Base-by-base conservation (phyloP, 192 early-diverging fungal species). In the Podochytrium sp. region DNA sequence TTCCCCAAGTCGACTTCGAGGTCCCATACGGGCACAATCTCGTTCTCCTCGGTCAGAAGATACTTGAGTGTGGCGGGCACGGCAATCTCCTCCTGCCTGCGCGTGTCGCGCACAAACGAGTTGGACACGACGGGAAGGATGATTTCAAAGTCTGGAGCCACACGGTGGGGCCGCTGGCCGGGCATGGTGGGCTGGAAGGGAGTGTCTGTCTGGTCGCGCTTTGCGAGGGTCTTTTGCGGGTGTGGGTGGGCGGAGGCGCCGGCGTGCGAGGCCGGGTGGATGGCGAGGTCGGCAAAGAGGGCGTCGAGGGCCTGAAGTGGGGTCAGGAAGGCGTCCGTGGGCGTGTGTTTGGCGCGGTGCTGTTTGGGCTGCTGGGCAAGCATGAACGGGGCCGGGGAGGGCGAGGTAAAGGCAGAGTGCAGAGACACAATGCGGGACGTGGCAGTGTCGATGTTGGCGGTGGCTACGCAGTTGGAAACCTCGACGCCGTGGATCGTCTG, bases 391-490 rank as follows among this genome's bases (percentile, higher is more conserved):
- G 25, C 12, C 1, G n/a, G 12, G 37, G 7, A 18, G 10, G 61
- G 10, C 32, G 16, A 16, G 61, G 61, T 41, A 61, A 97, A 95
- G 4, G 92, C 89, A 51, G 90, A 83, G 42, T 91, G 90, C 69
- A 88, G 91, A 38, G 91, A 92, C 23, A 95, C 83, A 52, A 97
- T 77, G 29, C 78, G 68, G 37, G 92, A 91, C 33, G 83, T 49
- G 7, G 63, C 25, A 39, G 18, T 12, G 57, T 90, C 89, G 47
- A 96, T 78, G 72, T 98, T 95, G 78, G 94, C 79, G 73, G 92
- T 94, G 49, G 91, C 92, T 73, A 95, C 90, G 43, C 87, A 92
- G 77, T 96, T 98, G 30, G 86, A 78, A 12, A 98, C 87, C 65
- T 88, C 84, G 3, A 93, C 50, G 12, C 90, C 94, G 62, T 91